Base-by-base conservation (phyloP, 345 rosid species). In the Populus pruinosa region DNA sequence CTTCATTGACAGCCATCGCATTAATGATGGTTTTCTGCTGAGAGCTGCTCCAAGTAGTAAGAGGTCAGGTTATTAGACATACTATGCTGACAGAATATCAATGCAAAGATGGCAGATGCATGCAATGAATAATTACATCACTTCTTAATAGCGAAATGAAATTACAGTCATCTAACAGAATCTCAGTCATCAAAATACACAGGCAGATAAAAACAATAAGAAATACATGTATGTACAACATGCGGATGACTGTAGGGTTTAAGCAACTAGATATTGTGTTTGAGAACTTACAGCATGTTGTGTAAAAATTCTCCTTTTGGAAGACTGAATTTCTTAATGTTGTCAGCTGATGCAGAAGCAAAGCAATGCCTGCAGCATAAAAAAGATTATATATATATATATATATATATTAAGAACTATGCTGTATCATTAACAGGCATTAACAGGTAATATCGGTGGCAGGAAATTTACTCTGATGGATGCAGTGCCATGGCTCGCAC, bases 321-420 rank as follows among this genome's bases (percentile, higher is more conserved):
- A 38, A 96, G 98, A 82, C 76, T 88, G 82, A 92, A 94, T 78
- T 94, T 96, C 87, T 96, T 96, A 44, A 88, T 92, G 84, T 96
- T 96, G 82, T 96, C 98, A 76, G 98, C 99, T 16, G 99, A 96
- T 66, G 98, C 99, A 74, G 98, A 96, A 53, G 97, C 97, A 85
- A 96, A 96, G 67, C 89, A 89, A 80, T 92, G 81, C 88, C 99
- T 96, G 91, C 43, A 75, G 50, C 44, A 43, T 43, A 35, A 33
- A 33, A 33, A 33, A 33, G 35, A 33, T 33, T 33, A 3, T 33
- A 33, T 33, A 33, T 33, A 3, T 33, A 33, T 33, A 3, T 33
- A 33, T 33, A 33, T 33, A 4, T 33, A 33, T 33, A 33, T 4
- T 4, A 31, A 31, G 33, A 33, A 33, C 35, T 33, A 33, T 33